Base-by-base conservation (phyloP, 1,284 basidiomycete genomes). In the Ganoderma lingzhi region DNA sequence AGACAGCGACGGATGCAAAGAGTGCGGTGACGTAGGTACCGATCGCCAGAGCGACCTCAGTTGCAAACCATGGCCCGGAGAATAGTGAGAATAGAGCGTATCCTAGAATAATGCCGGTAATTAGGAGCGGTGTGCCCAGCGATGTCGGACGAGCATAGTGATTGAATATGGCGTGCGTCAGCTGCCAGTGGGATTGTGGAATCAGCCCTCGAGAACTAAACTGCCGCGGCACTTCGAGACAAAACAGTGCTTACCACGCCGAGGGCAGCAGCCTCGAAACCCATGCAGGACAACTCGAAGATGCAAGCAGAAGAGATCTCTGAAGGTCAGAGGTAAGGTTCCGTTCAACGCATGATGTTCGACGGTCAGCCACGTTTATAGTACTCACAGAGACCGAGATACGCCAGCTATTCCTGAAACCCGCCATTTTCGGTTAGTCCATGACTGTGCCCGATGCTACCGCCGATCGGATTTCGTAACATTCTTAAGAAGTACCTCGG, bases 371-470 rank as follows among this genome's bases (percentile, higher is more conserved):
- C 23, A 53, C 23, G 23, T 53, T 51, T 53, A 53, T 53, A 41
- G 39, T 9, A 53, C 48, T 14, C 48, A 53, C 48, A 23, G 48
- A 53, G 14, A 14, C 48, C 23, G 48, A 53, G 23, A 5, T 2
- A 15, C 48, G 48, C 23, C 23, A 53, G 48, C 48, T 53, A 28
- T 53, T 53, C 48, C 23, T 51, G 48, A 28, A 12, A 23, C 10
- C 23, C 19, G 23, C 48, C 48, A 28, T 28, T 53, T n/a, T 53
- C 10, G 48, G 48, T 4, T 12, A 2, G 12, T 23, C 23, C 23
- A 30, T 53, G 48, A 53, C 48, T 53, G 48, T 53, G 12, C 48
- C 48, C 48, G 48, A 53, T 53, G 23, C 48, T 53, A 28, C 48
- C 48, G 48, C 48, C 48, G 48, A 53, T 23, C 48, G 12, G 8